Percentiles rank a stretch among this genome's conserved stretches.
phyloP scores from a whole-genome alignment of 2,329 filamentous ascomycete species.

The Ceratocystis colombiana region DNA sequence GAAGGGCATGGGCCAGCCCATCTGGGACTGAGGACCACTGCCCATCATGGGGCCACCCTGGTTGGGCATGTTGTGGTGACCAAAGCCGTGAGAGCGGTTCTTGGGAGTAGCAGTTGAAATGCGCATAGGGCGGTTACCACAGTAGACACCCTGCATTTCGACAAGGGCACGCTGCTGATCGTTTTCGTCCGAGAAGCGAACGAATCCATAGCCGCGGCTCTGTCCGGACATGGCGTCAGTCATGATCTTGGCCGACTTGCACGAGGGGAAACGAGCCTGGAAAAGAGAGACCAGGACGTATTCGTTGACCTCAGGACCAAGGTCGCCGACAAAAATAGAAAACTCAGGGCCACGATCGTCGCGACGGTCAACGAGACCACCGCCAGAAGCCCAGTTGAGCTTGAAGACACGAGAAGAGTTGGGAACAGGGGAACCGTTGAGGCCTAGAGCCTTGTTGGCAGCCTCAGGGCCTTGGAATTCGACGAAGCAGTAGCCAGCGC shows the following conservation, averaged over 20 bases:
- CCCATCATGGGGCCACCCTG: conserved; percentile 38
- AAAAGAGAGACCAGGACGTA: conserved; percentile 95
- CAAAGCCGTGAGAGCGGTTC: conserved; percentile 52
- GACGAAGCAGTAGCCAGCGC: conserved; percentile 97
- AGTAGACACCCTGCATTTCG: conserved; percentile 99
- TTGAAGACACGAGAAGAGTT: conserved; percentile 95
- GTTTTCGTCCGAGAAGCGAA: conserved; percentile 88
- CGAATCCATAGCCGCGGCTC: conserved; percentile 95
- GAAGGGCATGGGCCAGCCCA: conserved; percentile 34
- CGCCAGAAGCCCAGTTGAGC: conserved; percentile 97
- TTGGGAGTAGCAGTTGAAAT: conserved; percentile 97
- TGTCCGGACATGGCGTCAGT: conserved; percentile 96
- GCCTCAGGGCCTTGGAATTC: conserved; percentile 77
- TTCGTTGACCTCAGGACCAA: conserved; percentile 97
- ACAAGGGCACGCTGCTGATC: conserved; percentile 92
- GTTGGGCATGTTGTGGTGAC: conserved; percentile 36
- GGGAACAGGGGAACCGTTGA: conserved; percentile 83
- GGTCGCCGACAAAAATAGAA: conserved; percentile 94
- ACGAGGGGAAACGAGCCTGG: conserved; percentile 89
- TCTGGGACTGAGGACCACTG: conserved; percentile 38
- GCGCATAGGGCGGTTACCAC: conserved; percentile 95
- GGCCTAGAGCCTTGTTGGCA: conserved; percentile 77
- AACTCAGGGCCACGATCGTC: conserved; percentile 95
- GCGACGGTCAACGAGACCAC: conserved; percentile 85
- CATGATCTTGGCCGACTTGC: conserved; percentile 99